These are phyloP conservation scores for Nakazawaea ernobii DNA, from an alignment of 805 yeast genomes.

Conservation along the genomic window DNA sequence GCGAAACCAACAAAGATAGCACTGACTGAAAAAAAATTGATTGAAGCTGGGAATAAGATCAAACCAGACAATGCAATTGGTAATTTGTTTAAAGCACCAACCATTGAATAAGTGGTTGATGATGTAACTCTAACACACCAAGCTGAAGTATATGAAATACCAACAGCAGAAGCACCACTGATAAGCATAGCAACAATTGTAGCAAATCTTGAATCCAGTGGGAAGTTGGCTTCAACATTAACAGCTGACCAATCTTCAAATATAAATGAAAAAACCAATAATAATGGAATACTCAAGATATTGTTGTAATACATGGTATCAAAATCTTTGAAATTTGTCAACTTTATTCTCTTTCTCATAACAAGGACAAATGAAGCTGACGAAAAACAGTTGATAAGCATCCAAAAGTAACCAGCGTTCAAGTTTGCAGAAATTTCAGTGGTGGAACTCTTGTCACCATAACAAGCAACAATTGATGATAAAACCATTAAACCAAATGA, in stretches of 20 bases:
- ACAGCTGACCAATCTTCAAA: slow-evolving; percentile 91
- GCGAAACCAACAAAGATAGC: slow-evolving; percentile 91
- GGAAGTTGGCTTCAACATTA: slow-evolving; percentile 76
- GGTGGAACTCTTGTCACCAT: slow-evolving; percentile 60
- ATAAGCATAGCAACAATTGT: slow-evolving; percentile 79
- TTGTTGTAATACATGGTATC: slow-evolving; percentile 99
- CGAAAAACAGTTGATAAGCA: slow-evolving; percentile 90
- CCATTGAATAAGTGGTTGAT: slow-evolving; percentile 98
- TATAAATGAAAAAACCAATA: slow-evolving; percentile 65
- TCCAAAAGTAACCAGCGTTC: slow-evolving; percentile 90
- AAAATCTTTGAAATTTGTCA: slow-evolving; percentile 92
- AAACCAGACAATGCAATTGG: slow-evolving; percentile 96
- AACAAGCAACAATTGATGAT: slow-evolving; percentile 92
- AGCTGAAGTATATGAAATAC: slow-evolving; percentile 97
- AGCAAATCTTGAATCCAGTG: slow-evolving; percentile 59
- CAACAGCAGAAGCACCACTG: slow-evolving; percentile 92
- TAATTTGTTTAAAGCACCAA: slow-evolving; percentile 96
- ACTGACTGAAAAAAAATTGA: slow-evolving; percentile 81
- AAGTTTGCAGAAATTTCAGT: slow-evolving; percentile 33
- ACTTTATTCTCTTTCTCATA: slow-evolving; percentile 97
- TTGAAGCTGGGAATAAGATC: slow-evolving; percentile 90
- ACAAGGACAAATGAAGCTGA: slow-evolving; percentile 89
- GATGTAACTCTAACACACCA: slow-evolving; percentile 99
- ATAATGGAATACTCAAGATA: slow-evolving; percentile 85
- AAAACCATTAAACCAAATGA: slow-evolving; percentile 90